Evolutionary conservation across 352 stramenopile species (phyloP).

Genomic region (Phytophthora crassamura): DNA sequence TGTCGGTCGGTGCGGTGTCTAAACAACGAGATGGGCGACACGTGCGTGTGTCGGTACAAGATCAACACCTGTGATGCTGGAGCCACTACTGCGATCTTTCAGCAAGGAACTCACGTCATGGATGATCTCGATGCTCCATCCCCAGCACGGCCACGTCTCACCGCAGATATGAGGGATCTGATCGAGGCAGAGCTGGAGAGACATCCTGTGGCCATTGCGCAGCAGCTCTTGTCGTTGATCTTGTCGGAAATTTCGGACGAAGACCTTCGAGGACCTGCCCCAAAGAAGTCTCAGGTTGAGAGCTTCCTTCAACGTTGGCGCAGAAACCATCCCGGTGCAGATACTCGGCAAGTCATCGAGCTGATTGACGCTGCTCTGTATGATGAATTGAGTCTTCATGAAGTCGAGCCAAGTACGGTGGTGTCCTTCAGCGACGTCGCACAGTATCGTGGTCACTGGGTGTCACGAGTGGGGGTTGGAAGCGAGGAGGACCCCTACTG

Average conservation of each 20-base stretch:
- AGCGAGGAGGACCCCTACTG: background rate
- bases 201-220: background rate
- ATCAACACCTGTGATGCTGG: conserved; percentile 1
- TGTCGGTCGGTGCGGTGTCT: conserved; percentile 4
- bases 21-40: background rate
- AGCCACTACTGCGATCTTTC: background rate
- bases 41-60: conserved; percentile 9
- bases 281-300: background rate
- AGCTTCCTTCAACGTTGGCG: background rate
- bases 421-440: background rate
- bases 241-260: background rate
- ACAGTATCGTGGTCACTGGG: background rate
- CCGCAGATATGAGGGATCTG: background rate
- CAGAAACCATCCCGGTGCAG: background rate
- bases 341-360: background rate
- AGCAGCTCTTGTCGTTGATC: conserved; percentile 2
- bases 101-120: conserved; percentile 9
- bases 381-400: background rate
- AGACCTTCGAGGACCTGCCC: background rate
- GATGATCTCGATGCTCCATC: background rate
- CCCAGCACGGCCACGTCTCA: background rate
- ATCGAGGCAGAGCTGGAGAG: background rate
- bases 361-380: background rate
- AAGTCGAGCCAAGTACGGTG: background rate
- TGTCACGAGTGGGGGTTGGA: background rate